Evolutionary conservation across 495 filamentous ascomycete genomes (phyloP).

Genomic region (Chaetomium fimeti): DNA sequence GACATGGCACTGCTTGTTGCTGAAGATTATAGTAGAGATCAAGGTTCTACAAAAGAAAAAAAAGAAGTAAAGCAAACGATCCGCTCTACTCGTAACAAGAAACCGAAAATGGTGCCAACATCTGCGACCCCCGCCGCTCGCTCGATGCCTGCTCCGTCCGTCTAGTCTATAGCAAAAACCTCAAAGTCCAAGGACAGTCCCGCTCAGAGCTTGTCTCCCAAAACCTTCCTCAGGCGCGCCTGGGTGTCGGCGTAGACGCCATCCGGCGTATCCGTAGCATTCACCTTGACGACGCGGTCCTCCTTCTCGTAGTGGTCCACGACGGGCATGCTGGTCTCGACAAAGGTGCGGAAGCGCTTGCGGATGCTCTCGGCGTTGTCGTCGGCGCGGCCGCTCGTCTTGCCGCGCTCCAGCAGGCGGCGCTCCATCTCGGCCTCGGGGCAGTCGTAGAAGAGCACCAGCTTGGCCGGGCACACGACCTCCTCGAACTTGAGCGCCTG

Average conservation of each 20-base stretch:
- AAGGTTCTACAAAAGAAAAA: slow-evolving; percentile 15
- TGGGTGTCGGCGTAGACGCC: slow-evolving; percentile 72
- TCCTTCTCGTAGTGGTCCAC: slow-evolving; percentile 78
- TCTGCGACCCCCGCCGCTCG: background rate
- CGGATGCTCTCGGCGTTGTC: slow-evolving; percentile 94
- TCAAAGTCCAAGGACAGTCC: background rate
- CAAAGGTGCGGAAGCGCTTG: slow-evolving; percentile 90
- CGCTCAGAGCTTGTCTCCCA: slow-evolving; percentile 37
- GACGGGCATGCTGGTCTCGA: slow-evolving; percentile 95
- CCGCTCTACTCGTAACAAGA: slow-evolving; percentile 13
- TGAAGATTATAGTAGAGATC: slow-evolving; percentile 15
- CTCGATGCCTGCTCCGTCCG: slow-evolving; percentile 20
- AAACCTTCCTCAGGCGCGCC: slow-evolving; percentile 37
- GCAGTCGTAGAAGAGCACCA: slow-evolving; percentile 90
- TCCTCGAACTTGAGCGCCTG: slow-evolving; percentile 92
- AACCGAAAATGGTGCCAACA: slow-evolving; percentile 6
- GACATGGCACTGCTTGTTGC: slow-evolving; percentile 7
- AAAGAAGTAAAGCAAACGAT: slow-evolving; percentile 8
- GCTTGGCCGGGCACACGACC: slow-evolving; percentile 73
- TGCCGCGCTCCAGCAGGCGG: slow-evolving; percentile 79
- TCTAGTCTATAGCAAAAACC: slow-evolving; percentile 9
- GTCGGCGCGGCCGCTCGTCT: slow-evolving; percentile 86
- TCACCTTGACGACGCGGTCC: slow-evolving; percentile 74
- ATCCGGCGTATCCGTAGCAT: slow-evolving; percentile 64
- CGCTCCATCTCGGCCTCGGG: slow-evolving; percentile 83